Evolutionary conservation across 345 rosid species (phyloP), one percentile per base, ranked within the genome.

Genomic region (Rhizophora apiculata): DNA sequence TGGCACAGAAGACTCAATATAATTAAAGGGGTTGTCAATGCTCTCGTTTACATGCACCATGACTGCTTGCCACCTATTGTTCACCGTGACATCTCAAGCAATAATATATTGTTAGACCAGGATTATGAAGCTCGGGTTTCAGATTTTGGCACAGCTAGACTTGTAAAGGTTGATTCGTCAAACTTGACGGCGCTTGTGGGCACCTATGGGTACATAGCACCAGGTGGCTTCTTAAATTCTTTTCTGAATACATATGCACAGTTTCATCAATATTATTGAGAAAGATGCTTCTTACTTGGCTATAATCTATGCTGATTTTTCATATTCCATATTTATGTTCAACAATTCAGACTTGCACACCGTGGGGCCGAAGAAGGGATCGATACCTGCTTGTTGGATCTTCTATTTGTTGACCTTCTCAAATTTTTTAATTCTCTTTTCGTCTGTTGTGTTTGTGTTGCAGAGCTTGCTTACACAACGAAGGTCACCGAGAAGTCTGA

Each of bases 391-490:
- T 39, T 11, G 16, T 2, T 39, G 15, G 48, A 39, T 39, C 16
- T 3, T 2, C 10, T 39, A 27, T 13, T 6, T 37, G 19, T 21
- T 0, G 9, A 16, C 46, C 6, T 39, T 16, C 4, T 3, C 54
- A 26, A 27, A 5, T 48, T 6, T 19, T 21, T 51, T 24, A 51
- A 0, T 4, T 20, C 31, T 31, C 43, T 4, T n/a, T 53, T 52
- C 16, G 19, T 49, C 3, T 3, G 6, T 20, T 24, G 20, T 39
- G 11, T 20, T 52, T 24, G 8, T 21, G 29, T 22, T 60, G 78
- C 65, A 81, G 84, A 81, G 57, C 67, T 81, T 49, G 84, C 81
- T 59, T 81, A 81, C 64, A 78, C 84, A 8, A 71, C 74, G 77
- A 66, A 64, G 62, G 69, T 74, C n/a, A 78, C 69, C 0, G 73